Percentiles rank a stretch among this genome's conserved stretches.
phyloP scores from a whole-genome alignment of 805 yeast species.

The Kurtzmaniella cleridarum region DNA sequence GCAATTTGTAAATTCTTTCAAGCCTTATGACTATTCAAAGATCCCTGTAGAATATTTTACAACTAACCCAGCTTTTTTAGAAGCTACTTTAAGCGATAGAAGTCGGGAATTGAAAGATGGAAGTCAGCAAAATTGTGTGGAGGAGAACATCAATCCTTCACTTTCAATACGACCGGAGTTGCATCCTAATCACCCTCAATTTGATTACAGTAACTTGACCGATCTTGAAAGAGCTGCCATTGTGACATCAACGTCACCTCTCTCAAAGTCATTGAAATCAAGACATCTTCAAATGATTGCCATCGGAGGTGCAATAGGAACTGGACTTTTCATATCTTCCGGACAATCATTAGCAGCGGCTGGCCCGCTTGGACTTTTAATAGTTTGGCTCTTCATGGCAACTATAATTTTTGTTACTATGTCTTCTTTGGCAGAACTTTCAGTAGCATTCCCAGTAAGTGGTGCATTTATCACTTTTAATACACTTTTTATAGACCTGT shows the following conservation, averaged over 20 bases:
- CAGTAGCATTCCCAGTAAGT: slow-evolving; percentile 18
- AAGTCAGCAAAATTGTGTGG: neutral
- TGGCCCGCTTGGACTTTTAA: slow-evolving; percentile 18
- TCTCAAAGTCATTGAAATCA: slow-evolving; percentile 20
- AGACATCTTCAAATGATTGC: slow-evolving; percentile 21
- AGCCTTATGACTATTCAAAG: slow-evolving; percentile 22
- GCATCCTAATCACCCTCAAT: slow-evolving; percentile 19
- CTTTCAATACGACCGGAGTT: slow-evolving; percentile 4
- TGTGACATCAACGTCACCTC: slow-evolving; percentile 28
- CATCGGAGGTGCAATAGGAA: slow-evolving; percentile 20
- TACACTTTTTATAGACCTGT: slow-evolving; percentile 16
- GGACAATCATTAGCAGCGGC: slow-evolving; percentile 15
- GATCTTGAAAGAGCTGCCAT: slow-evolving; percentile 30
- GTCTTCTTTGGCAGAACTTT: slow-evolving; percentile 19
- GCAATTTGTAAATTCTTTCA: slow-evolving; percentile 18
- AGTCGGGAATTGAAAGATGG: neutral
- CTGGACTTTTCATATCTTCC: slow-evolving; percentile 19
- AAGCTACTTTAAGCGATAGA: neutral
- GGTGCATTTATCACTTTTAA: slow-evolving; percentile 21
- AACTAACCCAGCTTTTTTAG: neutral
- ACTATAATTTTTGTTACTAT: slow-evolving; percentile 15
- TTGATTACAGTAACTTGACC: slow-evolving; percentile 21
- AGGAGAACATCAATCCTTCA: neutral
- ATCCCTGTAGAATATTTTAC: slow-evolving; percentile 8
- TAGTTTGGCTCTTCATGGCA: slow-evolving; percentile 16